Conservation (phyloP, 108 stramenopile genomes). For the Stephanodiscus triporus region DNA sequence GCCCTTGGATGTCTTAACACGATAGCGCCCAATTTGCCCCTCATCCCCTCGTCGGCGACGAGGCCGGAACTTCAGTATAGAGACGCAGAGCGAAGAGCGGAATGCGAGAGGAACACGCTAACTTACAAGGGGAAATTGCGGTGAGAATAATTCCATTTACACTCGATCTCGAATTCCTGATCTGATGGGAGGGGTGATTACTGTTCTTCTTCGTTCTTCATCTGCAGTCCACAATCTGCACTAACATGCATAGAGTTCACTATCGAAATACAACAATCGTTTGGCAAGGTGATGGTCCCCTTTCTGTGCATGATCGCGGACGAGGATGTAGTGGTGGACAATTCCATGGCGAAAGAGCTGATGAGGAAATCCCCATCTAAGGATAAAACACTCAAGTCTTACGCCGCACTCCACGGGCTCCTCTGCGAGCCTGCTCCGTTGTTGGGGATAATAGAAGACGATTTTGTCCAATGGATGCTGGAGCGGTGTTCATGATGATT, state of each 20-base stretch:
- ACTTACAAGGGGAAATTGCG: conserved; percentile 47
- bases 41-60: conserved; percentile 75
- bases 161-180: too few species aligned
- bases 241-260: conserved; percentile 75
- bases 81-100: conserved; percentile 63
- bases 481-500: conserved; percentile 27
- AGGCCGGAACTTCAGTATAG: conserved; percentile 74
- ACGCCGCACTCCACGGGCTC: conserved; percentile 65
- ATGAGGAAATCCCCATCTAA: conserved; percentile 56
- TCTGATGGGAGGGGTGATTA: too few species aligned
- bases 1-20: conserved; percentile 50
- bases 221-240: conserved; percentile 53
- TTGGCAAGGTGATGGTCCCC: conserved; percentile 52
- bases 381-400: conserved; percentile 22
- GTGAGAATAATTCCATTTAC: neutral
- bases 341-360: conserved; percentile 60
- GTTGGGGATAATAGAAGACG: conserved; percentile 65
- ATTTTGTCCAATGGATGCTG: conserved; percentile 70
- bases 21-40: conserved; percentile 48
- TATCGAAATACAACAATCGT: conserved; percentile 36
- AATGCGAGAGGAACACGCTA: conserved; percentile 68
- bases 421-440: conserved; percentile 82
- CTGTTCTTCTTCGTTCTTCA: conserved; percentile 12
- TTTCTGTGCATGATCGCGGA: conserved; percentile 75
- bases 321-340: conserved; percentile 84